phyloP scores from a whole-genome alignment of 2,329 filamentous ascomycete species.

The Epichloe festucae region DNA sequence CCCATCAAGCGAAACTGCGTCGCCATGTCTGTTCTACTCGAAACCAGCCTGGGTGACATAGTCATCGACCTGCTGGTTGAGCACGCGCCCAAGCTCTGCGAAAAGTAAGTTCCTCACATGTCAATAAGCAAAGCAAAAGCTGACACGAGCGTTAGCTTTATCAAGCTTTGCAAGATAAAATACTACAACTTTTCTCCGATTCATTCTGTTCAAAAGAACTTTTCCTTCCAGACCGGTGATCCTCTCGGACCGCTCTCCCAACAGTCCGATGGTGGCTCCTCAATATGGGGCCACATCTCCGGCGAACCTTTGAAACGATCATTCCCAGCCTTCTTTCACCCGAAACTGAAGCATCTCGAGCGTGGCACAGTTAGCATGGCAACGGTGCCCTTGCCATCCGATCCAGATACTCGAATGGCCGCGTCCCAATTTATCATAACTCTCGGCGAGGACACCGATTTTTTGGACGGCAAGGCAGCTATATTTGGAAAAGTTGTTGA shows the following conservation, averaged over 20 bases:
- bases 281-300: constrained; percentile 77
- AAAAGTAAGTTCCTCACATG: constrained; percentile 61
- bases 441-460: constrained; percentile 77
- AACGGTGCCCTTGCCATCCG: constrained; percentile 62
- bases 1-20: background rate
- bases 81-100: constrained; percentile 79
- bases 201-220: constrained; percentile 85
- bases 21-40: constrained; percentile 79
- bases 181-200: constrained; percentile 97
- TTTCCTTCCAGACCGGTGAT: constrained; percentile 93
- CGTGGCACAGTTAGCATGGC: constrained; percentile 95
- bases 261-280: constrained; percentile 82
- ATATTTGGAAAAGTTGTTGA: constrained; percentile 94
- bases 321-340: constrained; percentile 73
- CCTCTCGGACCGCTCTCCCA: constrained; percentile 75
- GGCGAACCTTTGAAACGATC: constrained; percentile 54
- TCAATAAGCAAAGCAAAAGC: constrained; percentile 13
- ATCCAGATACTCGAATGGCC: constrained; percentile 71
- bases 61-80: constrained; percentile 87
- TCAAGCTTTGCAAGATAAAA: constrained; percentile 97
- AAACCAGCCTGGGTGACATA: constrained; percentile 87
- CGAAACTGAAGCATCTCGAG: constrained; percentile 78
- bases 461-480: constrained; percentile 86
- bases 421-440: constrained; percentile 92
- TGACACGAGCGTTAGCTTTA: constrained; percentile 51